Conservation (phyloP, 202 grass and related monocot genomes). For the Sporobolus alterniflorus region DNA sequence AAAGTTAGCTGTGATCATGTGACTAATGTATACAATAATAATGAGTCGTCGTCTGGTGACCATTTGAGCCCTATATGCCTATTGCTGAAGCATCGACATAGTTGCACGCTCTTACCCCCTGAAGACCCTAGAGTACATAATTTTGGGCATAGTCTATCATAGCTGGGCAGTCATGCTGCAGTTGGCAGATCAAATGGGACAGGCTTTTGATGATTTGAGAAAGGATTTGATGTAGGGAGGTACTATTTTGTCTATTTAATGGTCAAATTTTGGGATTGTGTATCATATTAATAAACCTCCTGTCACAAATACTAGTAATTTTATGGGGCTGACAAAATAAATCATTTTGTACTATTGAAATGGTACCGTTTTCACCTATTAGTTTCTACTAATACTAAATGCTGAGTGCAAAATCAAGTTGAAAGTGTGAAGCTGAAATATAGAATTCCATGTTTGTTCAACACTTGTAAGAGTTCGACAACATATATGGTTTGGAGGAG, state of each 20-base stretch:
- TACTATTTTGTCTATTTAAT: not conserved
- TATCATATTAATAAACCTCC: not conserved
- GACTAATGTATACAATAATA: conserved; percentile 41
- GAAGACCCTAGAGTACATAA: not conserved
- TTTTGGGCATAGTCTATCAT: conserved; percentile 1
- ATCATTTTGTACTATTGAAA: not conserved
- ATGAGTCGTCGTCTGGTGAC: not conserved
- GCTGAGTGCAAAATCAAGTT: not conserved
- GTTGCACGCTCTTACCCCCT: not conserved
- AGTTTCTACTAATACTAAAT: not conserved
- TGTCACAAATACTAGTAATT: not conserved
- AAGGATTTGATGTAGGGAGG: not conserved
- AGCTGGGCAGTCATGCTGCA: not conserved
- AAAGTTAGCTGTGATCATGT: conserved; percentile 37
- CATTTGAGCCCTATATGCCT: conserved; percentile 12
- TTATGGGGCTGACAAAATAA: not conserved
- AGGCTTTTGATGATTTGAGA: not conserved
- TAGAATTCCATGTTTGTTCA: too few species aligned
- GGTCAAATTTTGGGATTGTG: not conserved
- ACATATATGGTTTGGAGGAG: too few species aligned
- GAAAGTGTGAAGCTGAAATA: too few species aligned
- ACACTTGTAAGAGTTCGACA: too few species aligned
- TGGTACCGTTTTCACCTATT: not conserved
- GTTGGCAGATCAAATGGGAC: not conserved
- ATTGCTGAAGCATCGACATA: conserved; percentile 17